Conservation (phyloP, 225 moss, liverwort and hornwort genomes). For the Polytrichum commune region DNA sequence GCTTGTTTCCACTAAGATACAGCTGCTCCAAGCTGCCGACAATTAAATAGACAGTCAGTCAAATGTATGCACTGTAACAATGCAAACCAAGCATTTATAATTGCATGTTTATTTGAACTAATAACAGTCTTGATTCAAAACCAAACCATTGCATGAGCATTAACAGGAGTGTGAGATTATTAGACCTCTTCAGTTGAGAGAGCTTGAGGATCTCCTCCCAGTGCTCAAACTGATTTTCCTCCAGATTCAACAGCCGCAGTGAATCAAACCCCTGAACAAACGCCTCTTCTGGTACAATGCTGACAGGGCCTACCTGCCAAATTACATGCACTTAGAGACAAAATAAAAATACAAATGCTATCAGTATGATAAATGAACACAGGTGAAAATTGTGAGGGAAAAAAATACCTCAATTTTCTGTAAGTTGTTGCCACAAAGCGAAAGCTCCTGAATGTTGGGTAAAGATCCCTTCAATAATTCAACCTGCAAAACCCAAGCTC, state of each 20-base stretch:
- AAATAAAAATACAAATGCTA: no score
- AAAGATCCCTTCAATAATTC: constrained; percentile 63
- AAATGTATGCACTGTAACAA: neutral
- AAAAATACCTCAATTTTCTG: constrained; percentile 68
- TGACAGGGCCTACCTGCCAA: constrained; percentile 37
- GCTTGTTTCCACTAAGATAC: constrained; percentile 77
- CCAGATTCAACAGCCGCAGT: constrained; percentile 81
- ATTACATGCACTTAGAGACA: constrained; percentile 8
- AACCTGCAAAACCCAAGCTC: constrained; percentile 51
- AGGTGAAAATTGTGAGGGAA: constrained; percentile 7
- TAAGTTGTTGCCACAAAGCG: constrained; percentile 78
- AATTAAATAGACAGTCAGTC: neutral
- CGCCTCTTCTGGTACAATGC: constrained; percentile 12
- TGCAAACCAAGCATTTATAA: no score
- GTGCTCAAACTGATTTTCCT: constrained; percentile 72
- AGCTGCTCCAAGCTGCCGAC: constrained; percentile 87
- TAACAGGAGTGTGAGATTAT: neutral
- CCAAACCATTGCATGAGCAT: neutral
- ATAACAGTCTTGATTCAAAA: no score
- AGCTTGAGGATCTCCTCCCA: constrained; percentile 89
- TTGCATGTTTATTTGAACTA: no score
- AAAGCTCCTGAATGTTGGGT: constrained; percentile 66
- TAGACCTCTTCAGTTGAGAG: constrained; percentile 68
- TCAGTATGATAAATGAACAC: neutral
- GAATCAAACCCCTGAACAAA: constrained; percentile 77